Base-by-base conservation (phyloP, 208 protist species). In the Giardia muris region DNA sequence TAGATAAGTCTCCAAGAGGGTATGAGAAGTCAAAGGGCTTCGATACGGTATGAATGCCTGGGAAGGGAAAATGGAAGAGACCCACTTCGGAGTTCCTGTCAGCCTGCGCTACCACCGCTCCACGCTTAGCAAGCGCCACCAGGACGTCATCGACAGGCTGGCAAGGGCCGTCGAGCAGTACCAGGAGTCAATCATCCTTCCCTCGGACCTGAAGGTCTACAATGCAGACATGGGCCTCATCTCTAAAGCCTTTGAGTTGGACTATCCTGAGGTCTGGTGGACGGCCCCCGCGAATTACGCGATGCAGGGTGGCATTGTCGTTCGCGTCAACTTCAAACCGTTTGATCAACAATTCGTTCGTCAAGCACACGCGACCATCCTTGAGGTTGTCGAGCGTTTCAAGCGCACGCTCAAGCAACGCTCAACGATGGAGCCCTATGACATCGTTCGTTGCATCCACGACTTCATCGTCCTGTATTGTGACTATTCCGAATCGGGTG, bases 191-290 rank as follows among this genome's bases (percentile, higher is more conserved):
- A 30, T 76, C 57, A 30, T 76, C 30, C 10, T 76, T 30, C 57
- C 57, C 19, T 10, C 57, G 19, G 57, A 76, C 57, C 57, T 76
- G 19, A 76, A 76, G 57, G 30, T 76, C 30, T 76, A 76, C 57
- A 30, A 76, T 30, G 19, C 19, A 30, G 57, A 76, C 30, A 76
- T 76, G 57, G 30, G 30, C 19, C 19, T 76, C 30, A 76, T 76
- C 30, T 39, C 10, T 30, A 76, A 76, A 30, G 57, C 57, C 57
- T 76, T 76, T 76, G 57, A 76, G 57, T 30, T 76, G 19, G 57
- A 76, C 57, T 76, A 76, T 76, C 57, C 57, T 39, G 57, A 76
- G 57, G 30, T 76, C 57, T 76, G 57, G 57, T 76, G 57, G 57
- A 76, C 57, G 10, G 19, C 19, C 57, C 57, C 57, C 19, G 30